Conservation (phyloP, 2,329 filamentous ascomycete species). For the Apiospora sp. region DNA sequence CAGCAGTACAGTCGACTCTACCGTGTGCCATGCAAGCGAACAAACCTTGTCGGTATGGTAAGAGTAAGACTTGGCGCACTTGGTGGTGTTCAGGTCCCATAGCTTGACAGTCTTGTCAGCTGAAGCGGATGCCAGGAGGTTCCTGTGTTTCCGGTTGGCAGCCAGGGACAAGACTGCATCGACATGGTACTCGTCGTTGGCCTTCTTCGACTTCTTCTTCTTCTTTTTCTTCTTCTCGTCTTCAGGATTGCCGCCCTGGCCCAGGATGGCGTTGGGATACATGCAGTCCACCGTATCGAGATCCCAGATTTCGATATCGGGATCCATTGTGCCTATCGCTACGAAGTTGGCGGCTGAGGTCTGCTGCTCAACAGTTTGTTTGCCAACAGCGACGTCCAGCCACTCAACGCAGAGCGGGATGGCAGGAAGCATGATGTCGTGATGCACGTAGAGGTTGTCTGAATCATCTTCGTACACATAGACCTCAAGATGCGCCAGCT, state of each 20-base stretch:
- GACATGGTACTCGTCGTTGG: conserved; percentile 91
- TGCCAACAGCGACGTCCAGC: conserved; percentile 90
- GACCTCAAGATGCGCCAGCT: conserved; percentile 94
- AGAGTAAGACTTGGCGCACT: conserved; percentile 93
- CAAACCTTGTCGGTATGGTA: conserved; percentile 99
- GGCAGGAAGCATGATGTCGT: conserved; percentile 98
- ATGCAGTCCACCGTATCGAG: conserved; percentile 95
- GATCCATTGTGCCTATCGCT: conserved; percentile 95
- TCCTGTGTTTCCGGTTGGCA: conserved; percentile 91
- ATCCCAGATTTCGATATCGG: conserved; percentile 98
- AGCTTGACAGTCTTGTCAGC: conserved; percentile 98
- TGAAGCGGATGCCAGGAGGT: conserved; percentile 91
- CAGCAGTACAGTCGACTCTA: conserved; percentile 85
- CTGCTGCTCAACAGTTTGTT: conserved; percentile 67
- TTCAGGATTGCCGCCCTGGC: conserved; percentile 68
- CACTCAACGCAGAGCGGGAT: conserved; percentile 96
- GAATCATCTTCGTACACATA: conserved; percentile 96
- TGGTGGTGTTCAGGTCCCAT: conserved; percentile 93
- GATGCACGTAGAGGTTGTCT: conserved; percentile 98
- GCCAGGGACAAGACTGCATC: conserved; percentile 92
- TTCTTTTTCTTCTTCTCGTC: conserved; percentile 78
- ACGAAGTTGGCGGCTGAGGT: conserved; percentile 83
- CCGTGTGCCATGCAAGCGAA: conserved; percentile 91
- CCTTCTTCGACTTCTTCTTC: conserved; percentile 88
- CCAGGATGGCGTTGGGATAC: conserved; percentile 96